Conservation (phyloP, 2,329 filamentous ascomycete genomes). For the Colletotrichum sp. region DNA sequence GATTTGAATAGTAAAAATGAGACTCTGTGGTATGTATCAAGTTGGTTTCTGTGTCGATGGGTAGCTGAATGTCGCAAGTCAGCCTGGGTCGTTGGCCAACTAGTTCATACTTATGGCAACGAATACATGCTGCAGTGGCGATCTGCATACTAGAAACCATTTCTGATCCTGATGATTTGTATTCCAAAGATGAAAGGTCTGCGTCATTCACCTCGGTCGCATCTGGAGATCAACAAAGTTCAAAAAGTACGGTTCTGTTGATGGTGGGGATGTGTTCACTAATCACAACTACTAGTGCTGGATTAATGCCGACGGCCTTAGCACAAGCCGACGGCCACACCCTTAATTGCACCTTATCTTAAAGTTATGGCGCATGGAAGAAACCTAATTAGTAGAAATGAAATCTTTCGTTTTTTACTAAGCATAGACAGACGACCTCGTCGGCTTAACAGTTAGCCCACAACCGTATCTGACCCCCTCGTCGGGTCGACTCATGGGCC, state of each 20-base stretch:
- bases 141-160: not conserved
- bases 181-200: not conserved
- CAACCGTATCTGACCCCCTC: not conserved
- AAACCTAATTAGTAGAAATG: not conserved
- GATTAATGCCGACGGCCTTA: not conserved
- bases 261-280: not conserved
- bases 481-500: not conserved
- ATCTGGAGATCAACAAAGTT: not conserved
- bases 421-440: not conserved
- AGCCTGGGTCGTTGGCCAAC: not conserved
- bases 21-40: not conserved
- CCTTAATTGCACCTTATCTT: not conserved
- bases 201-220: not conserved
- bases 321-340: not conserved
- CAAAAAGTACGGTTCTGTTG: not conserved
- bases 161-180: not conserved
- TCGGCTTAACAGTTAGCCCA: not conserved
- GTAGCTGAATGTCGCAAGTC: not conserved
- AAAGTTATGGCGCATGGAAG: not conserved
- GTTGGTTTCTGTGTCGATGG: not conserved
- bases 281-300: not conserved
- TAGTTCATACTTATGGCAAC: not conserved
- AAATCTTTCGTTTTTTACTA: not conserved
- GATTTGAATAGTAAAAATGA: not conserved
- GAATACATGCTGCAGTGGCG: not conserved